Percentiles rank a stretch among this genome's conserved stretches.
These are phyloP conservation scores for Phaeoacremonium minimum DNA, from an alignment of 2,329 filamentous ascomycete genomes.

Conservation along the genomic window DNA sequence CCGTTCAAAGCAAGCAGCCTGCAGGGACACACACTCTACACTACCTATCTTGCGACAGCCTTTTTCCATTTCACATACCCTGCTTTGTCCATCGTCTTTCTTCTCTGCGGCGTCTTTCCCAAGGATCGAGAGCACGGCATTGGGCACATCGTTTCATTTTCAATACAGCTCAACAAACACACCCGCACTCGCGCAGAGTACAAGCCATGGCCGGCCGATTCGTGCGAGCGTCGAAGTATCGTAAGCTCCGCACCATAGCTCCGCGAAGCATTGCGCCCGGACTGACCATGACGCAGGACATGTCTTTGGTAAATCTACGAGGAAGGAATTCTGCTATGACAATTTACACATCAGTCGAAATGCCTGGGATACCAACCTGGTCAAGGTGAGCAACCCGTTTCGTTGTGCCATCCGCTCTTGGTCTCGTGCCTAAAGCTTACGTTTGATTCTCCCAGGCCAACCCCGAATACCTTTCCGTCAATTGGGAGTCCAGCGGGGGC, in stretches of 20 bases:
- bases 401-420: too few species aligned
- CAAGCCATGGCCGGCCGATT: slow-evolving; percentile 57
- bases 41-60: too few species aligned
- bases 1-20: too few species aligned
- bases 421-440: too few species aligned
- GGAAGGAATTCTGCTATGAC: slow-evolving; percentile 98
- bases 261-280: slow-evolving; percentile 11
- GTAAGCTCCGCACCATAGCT: slow-evolving; percentile 36
- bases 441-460: slow-evolving; percentile 73
- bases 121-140: too few species aligned
- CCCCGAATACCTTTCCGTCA: slow-evolving; percentile 92
- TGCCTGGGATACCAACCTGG: slow-evolving; percentile 97
- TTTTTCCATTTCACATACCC: too few species aligned
- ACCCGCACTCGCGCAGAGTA: too few species aligned
- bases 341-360: slow-evolving; percentile 96
- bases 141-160: too few species aligned
- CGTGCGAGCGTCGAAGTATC: slow-evolving; percentile 65
- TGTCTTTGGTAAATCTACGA: slow-evolving; percentile 92
- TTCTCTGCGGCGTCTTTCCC: too few species aligned
- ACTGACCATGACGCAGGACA: slow-evolving; percentile 60
- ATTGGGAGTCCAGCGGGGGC: slow-evolving; percentile 95
- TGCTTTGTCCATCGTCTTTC: too few species aligned
- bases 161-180: too few species aligned
- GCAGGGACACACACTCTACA: too few species aligned
- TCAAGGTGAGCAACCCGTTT: slow-evolving; percentile 75